Percentiles rank a stretch among this genome's conserved stretches.
Conservation (phyloP, 148 eudicot genomes). For the Simmondsia chinensis region DNA sequence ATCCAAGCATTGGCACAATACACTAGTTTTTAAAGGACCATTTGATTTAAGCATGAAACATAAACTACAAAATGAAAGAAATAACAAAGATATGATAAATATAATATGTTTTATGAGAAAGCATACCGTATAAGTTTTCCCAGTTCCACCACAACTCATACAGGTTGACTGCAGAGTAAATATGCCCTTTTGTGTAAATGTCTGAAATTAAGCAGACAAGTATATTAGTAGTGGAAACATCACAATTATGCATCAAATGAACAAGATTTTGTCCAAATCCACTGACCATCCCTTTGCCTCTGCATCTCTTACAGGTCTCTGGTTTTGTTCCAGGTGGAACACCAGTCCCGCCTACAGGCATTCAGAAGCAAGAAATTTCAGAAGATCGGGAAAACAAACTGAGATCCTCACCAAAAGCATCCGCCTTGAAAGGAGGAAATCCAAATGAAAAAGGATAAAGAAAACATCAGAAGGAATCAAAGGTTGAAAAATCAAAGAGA, state of each 20-base stretch:
- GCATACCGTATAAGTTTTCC: slow-evolving; percentile 67
- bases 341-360: slow-evolving; percentile 64
- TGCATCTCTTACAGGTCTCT: slow-evolving; percentile 78
- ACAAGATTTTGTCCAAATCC: slow-evolving; percentile 1
- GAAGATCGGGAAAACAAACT: background rate
- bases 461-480: background rate
- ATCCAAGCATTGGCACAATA: too few species aligned
- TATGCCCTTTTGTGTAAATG: slow-evolving; percentile 47
- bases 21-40: too few species aligned
- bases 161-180: slow-evolving; percentile 53
- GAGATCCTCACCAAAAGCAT: too few species aligned
- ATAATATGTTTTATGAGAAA: too few species aligned
- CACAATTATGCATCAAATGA: background rate
- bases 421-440: background rate
- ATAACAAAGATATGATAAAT: too few species aligned
- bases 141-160: slow-evolving; percentile 56
- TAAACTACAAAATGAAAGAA: background rate
- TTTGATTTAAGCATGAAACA: too few species aligned
- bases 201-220: slow-evolving; percentile 27
- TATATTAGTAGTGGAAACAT: slow-evolving; percentile 2
- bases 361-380: background rate
- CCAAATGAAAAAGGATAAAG: background rate
- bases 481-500: background rate
- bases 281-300: slow-evolving; percentile 79
- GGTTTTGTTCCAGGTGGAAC: slow-evolving; percentile 97